Base-by-base conservation (phyloP, 495 filamentous ascomycete genomes). In the Penicillium salamii region DNA sequence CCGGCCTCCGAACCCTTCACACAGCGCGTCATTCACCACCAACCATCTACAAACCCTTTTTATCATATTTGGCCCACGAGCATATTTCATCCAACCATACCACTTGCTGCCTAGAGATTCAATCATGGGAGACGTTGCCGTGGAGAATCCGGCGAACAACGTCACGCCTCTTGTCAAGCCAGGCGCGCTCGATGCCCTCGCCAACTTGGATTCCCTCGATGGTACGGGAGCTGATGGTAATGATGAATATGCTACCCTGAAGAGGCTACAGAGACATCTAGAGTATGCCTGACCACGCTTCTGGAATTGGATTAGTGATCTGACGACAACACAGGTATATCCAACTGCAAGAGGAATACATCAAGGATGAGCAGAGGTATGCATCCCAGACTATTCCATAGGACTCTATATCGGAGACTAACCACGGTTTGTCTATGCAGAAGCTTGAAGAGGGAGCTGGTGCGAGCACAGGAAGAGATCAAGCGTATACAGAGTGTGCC, bases 401-500 rank as follows among this genome's bases (percentile, higher is more conserved):
- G 8, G 12, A 19, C 6, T 14, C 14, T 8, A 9, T 3, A 37
- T 28, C 26, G 29, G 46, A 61, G 29, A 42, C 48, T 52, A 59
- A 44, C 33, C n/a, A 46, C 20, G 3, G 1, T 39, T 7, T 5
- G 17, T 5, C n/a, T 26, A 17, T 51, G 53, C 57, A 95, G 91
- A 76, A 96, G 90, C 73, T 75, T 98, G 65, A 98, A 98, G 77
- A 81, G 95, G 57, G 93, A 98, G 75, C 82, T 98, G 24, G 92
- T 98, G 33, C 86, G 93, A 46, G 93, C 93, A 55, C 93, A 98
- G 69, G 93, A 98, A 70, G 93, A 98, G 76, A 98, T 98, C 74
- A 98, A 98, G 78, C 85, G 93, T 52, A 98, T 98, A 67, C 93
- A 98, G 70, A 96, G 90, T 69, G 93, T 98, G 24, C 93, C 93